These are phyloP conservation scores for Venturia pyrina DNA, from an alignment of 2,329 filamentous ascomycete genomes.

Conservation along the genomic window DNA sequence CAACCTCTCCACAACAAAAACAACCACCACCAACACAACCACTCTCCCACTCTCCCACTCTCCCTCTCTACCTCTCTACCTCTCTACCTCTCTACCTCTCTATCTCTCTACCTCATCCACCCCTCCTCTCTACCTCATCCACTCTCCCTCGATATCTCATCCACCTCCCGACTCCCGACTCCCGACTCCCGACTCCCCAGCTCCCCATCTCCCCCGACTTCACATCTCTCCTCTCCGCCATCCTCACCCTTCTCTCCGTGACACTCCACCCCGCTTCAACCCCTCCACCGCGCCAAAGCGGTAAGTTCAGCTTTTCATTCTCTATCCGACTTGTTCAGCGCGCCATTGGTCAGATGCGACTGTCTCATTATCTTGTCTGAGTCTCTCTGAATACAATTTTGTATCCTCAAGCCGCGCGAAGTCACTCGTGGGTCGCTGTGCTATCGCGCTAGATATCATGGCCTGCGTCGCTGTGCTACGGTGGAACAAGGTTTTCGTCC, in stretches of 20 bases:
- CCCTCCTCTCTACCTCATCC: too few species aligned
- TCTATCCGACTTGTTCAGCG: background rate
- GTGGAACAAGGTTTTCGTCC: background rate
- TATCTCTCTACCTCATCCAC: too few species aligned
- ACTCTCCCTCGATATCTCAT: background rate
- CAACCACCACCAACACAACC: background rate
- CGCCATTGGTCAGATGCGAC: background rate
- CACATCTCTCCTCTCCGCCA: background rate
- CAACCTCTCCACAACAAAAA: slow-evolving; percentile 1
- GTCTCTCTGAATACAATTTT: background rate
- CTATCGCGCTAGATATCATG: background rate
- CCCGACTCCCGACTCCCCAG: background rate
- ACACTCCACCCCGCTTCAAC: background rate
- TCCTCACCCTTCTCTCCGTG: slow-evolving; percentile 4
- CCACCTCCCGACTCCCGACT: background rate
- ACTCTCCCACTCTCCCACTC: too few species aligned
- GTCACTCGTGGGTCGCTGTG: background rate
- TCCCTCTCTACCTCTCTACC: too few species aligned
- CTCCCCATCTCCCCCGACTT: background rate
- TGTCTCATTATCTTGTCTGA: background rate
- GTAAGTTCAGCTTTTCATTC: background rate
- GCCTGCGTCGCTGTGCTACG: background rate
- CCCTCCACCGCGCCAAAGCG: background rate
- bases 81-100: too few species aligned
- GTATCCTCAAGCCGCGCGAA: background rate